Evolutionary conservation across 2,329 filamentous ascomycete species (phyloP).

Genomic region (Fusarium sublunatum): DNA sequence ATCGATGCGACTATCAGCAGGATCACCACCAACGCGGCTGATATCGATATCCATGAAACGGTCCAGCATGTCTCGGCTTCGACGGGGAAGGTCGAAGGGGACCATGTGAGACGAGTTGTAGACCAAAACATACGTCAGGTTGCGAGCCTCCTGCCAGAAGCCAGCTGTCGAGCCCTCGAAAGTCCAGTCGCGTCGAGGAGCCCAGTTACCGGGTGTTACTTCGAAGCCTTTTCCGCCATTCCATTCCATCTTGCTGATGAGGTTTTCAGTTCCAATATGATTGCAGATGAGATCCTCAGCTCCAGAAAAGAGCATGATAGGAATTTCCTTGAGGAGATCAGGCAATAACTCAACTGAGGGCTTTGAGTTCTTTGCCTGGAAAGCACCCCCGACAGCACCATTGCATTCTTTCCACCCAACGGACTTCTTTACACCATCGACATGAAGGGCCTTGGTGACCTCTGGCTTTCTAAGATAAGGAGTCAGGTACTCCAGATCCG

Average conservation of each 20-base stretch:
- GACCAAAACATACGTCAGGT: slow-evolving; percentile 94
- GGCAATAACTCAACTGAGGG: slow-evolving; percentile 82
- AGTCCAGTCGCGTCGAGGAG: slow-evolving; percentile 91
- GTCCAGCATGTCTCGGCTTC: slow-evolving; percentile 95
- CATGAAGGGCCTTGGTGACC: slow-evolving; percentile 82
- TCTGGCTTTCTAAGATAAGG: slow-evolving; percentile 88
- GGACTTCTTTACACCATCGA: slow-evolving; percentile 78
- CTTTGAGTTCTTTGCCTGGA: slow-evolving; percentile 75
- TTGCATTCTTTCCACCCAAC: slow-evolving; percentile 94
- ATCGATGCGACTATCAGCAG: slow-evolving; percentile 83
- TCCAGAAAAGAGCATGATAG: slow-evolving; percentile 89
- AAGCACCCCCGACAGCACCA: slow-evolving; percentile 78
- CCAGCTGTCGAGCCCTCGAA: slow-evolving; percentile 91
- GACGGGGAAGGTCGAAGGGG: slow-evolving; percentile 89
- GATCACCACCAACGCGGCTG: slow-evolving; percentile 82
- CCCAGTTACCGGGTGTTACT: slow-evolving; percentile 84
- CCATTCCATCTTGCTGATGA: slow-evolving; percentile 93
- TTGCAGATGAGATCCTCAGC: slow-evolving; percentile 97
- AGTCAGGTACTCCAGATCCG: slow-evolving; percentile 80
- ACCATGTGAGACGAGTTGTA: slow-evolving; percentile 99
- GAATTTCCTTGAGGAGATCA: slow-evolving; percentile 78
- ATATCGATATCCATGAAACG: slow-evolving; percentile 96
- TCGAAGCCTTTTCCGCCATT: slow-evolving; percentile 94
- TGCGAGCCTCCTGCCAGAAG: slow-evolving; percentile 93
- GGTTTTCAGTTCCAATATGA: slow-evolving; percentile 89